Percentiles rank a stretch among this genome's conserved stretches.
Conservation (phyloP, 805 yeast genomes). For the Kodamaea leandrae region DNA sequence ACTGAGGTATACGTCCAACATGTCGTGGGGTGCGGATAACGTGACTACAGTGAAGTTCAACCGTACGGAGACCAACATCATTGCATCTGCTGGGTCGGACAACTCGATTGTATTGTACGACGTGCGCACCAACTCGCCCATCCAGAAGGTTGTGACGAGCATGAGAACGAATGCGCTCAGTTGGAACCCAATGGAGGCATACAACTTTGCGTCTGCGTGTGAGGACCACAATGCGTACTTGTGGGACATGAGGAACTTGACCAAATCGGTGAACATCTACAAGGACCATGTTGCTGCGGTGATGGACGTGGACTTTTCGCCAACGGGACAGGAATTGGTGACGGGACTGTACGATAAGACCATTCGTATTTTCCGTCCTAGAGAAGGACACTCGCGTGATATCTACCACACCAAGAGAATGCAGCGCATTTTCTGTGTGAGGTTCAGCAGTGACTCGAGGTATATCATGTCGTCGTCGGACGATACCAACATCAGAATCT, state of each 20-base stretch:
- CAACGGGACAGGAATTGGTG: constrained; percentile 94
- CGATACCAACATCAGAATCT: constrained; percentile 90
- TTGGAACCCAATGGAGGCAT: constrained; percentile 99
- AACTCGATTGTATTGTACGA: constrained; percentile 90
- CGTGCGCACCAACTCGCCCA: constrained; percentile 83
- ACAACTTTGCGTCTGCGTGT: constrained; percentile 82
- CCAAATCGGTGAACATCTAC: constrained; percentile 74
- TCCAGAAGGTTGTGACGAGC: constrained; percentile 82
- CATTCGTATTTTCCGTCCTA: constrained; percentile 69
- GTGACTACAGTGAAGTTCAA: constrained; percentile 80
- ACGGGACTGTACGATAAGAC: constrained; percentile 96
- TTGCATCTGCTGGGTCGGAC: constrained; percentile 85
- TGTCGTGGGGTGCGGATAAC: constrained; percentile 97
- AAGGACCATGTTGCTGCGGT: constrained; percentile 97
- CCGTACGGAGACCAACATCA: constrained; percentile 80
- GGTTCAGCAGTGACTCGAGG: constrained; percentile 84
- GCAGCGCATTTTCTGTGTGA: constrained; percentile 88
- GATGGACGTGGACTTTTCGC: constrained; percentile 90
- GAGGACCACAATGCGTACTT: constrained; percentile 94
- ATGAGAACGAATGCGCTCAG: constrained; percentile 82
- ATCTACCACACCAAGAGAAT: constrained; percentile 95
- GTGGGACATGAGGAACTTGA: constrained; percentile 95
- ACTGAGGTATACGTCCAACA: constrained; percentile 68
- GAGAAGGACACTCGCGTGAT: constrained; percentile 91
- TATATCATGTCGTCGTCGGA: constrained; percentile 90